Base-by-base conservation (phyloP, 1,284 basidiomycete genomes). In the Leccinum solheimii region DNA sequence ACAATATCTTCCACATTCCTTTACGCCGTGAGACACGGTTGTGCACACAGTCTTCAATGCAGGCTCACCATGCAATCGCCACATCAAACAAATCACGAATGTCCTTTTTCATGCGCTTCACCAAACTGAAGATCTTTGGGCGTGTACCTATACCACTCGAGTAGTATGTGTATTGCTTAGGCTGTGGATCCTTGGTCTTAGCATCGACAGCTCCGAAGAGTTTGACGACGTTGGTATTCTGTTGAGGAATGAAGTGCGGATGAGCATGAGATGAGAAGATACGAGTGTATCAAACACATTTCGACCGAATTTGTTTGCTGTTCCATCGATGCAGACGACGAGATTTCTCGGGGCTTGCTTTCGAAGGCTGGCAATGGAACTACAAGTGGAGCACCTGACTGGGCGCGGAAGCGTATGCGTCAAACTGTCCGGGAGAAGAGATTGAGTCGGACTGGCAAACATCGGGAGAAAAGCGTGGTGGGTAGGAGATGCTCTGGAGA, bases 101-200 rank as follows among this genome's bases (percentile, higher is more conserved):
- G 2, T 60, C 59, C 34, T 58, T 65, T 55, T 62, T 53, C 54
- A 27, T 70, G 2, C 30, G 67, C 59, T 62, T 64, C 51, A 75
- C 70, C 2, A 74, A 50, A 27, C 67, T 30, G 2, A 68, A 54
- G 23, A 62, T 69, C 49, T 68, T 72, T 0, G 74, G 76, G n/a
- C 75, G 75, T 5, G 77, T 79, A 5, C 79, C 77, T 26, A 78
- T 75, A 1, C 78, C 80, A 53, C 78, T 80, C 56, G 76, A 78
- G 56, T 81, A 81, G 62, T 75, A 79, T 6, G 70, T 73, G 40
- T 72, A 65, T 57, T 78, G 77, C 7, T 64, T 62, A 4, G 63
- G 61, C 4, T 43, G 16, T n/a, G 68, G 61, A 55, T 59, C 48
- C 57, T 64, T 63, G 59, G 53, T 65, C 58, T 76, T 56, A 51